Evolutionary conservation across 495 filamentous ascomycete species (phyloP), one percentile per base, ranked within the genome.

Genomic region (Aspergillus sclerotiicarbonarius): DNA sequence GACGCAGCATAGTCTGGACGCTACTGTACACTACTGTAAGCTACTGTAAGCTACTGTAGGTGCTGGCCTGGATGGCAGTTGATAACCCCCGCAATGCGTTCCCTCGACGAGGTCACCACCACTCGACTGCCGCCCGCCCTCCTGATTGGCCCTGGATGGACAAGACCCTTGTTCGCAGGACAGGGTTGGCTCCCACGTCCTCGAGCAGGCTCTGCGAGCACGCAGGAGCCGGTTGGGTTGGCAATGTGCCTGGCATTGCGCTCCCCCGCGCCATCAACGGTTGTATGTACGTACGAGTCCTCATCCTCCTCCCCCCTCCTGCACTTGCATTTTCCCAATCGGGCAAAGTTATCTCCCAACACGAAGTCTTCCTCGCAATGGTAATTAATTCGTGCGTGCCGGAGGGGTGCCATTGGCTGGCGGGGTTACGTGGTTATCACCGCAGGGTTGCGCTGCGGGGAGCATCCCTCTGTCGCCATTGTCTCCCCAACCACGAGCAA

Each of bases 251-350:
- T 58, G 48, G 41, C 56, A 51, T 29, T 43, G 37, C 44, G 55
- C 51, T 52, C 48, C 57, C 57, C 47, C 47, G 47, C 47, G 25
- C 47, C 31, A 50, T 50, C 47, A 50, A 50, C 47, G 47, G 47
- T 12, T 50, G 9, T 49, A 33, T 31, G 37, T 32, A n/a, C n/a
- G 30, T 53, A 15, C 31, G 18, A 54, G 47, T 25, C 51, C 35
- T 53, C 18, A 19, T 12, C 35, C 25, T 16, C 12, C n/a, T 1
- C 3, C 55, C 19, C 15, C 53, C 3, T 51, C 8, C 52, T 35
- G 45, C n/a, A 13, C 35, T 55, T 41, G 54, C 60, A 62, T 58
- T 62, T 55, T 30, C 60, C 54, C 55, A 35, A 18, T 37, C 44
- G 44, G 16, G 60, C 45, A 43, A 46, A n/a, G 39, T 31, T 45